Evolutionary conservation across 805 yeast species (phyloP), one percentile per base, ranked within the genome.

Genomic region (Yarrowia bubula): DNA sequence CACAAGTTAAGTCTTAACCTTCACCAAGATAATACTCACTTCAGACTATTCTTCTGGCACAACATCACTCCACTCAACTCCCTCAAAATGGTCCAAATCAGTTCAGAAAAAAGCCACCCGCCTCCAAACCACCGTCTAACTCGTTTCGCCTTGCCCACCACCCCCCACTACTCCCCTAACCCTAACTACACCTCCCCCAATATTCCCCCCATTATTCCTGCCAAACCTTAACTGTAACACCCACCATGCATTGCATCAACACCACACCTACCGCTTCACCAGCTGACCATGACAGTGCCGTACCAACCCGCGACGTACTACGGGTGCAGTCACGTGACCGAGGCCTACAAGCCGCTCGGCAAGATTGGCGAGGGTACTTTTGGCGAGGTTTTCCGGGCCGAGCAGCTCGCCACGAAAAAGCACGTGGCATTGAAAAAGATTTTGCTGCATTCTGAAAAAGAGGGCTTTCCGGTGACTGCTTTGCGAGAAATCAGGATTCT

Each of bases 401-500:
- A 73, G 10, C 81, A 79, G 67, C 78, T 77, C 39, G 75, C 81
- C n/a, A 76, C 86, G 1, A 80, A 83, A 4, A 78, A 82, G 48
- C 71, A 85, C 14, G 98, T 93, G 17, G 99, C 99, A 0, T 79
- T 96, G 70, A 95, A 95, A 75, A 89, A 87, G 73, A 83, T 95
- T 55, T 78, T 92, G n/a, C 82, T 89, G 68, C 92, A 86, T 72
- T 85, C 87, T 61, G 88, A 86, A 47, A 86, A 86, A 69, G 92
- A 89, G 70, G 82, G 82, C 39, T 92, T 93, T 73, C 98, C 99
- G 1, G 86, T 95, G 32, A 95, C 99, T 0, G 97, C 98, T 1
- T 84, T 92, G 75, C 82, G 99, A 68, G 99, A 95, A 73, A 92
- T 93, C 66, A 83, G 87, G 15, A 90, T 92, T 22, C 79, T 95